Evolutionary conservation across 1,284 basidiomycete species (phyloP).

Genomic region (Schizophyllum amplum): DNA sequence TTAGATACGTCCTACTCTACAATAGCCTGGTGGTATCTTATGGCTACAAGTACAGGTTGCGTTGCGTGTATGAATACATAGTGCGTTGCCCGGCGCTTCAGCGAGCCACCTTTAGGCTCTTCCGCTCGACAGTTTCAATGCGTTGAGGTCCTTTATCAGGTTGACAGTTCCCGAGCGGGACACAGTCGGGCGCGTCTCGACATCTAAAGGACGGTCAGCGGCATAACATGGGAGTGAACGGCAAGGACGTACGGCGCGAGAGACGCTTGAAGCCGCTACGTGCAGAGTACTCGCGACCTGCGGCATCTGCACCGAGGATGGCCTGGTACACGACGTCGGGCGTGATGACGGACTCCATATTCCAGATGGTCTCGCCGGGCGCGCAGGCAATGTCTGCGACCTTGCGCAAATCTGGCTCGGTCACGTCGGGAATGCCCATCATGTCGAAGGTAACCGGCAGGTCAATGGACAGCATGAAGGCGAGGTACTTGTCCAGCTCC

Average conservation of each 20-base stretch:
- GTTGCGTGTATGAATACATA: not conserved
- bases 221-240: not conserved
- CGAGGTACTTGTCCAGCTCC: conserved; percentile 25
- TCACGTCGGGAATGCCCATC: conserved; percentile 23
- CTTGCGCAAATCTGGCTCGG: conserved; percentile 20
- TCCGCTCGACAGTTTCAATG: not conserved
- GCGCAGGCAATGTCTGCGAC: conserved; percentile 23
- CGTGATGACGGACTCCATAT: conserved; percentile 23
- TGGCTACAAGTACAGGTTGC: not conserved
- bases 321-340: conserved; percentile 21
- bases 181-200: not conserved
- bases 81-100: not conserved
- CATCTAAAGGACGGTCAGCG: not conserved
- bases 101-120: not conserved
- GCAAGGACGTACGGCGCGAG: not conserved
- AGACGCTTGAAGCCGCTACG: not conserved
- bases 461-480: conserved; percentile 24
- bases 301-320: conserved; percentile 25
- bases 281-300: conserved; percentile 7
- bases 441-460: conserved; percentile 24
- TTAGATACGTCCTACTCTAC: not conserved
- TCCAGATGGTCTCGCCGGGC: conserved; percentile 26
- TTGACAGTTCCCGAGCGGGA: not conserved
- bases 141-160: not conserved
- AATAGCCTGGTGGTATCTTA: not conserved